Conservation (phyloP, 331 rosid genomes). For the Phaseolus coccineus region DNA sequence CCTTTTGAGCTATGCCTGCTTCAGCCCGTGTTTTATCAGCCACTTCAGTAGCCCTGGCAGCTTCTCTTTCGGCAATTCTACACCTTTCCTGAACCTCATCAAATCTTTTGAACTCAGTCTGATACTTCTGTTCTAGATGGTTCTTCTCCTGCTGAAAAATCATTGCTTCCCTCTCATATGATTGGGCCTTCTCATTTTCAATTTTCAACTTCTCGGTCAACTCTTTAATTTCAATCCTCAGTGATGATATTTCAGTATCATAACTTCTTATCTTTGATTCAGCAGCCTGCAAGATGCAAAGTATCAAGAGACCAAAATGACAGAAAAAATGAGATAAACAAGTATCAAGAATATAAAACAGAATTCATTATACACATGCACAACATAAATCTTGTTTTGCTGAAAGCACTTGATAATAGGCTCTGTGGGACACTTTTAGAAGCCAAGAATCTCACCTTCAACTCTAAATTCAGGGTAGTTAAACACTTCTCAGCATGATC, state of each 20-base stretch:
- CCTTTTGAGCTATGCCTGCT: conserved; percentile 73
- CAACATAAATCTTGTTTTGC: background rate
- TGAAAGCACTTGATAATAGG: conserved; percentile 19
- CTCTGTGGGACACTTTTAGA: background rate
- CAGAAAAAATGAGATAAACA: conserved; percentile 14
- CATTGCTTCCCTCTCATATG: conserved; percentile 76
- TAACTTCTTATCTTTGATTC: conserved; percentile 79
- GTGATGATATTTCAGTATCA: conserved; percentile 68
- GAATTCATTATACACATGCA: background rate
- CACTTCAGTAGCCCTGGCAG: conserved; percentile 77
- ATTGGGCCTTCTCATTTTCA: conserved; percentile 69
- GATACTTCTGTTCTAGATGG: conserved; percentile 76
- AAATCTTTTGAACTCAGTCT: conserved; percentile 75
- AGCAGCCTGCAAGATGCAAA: conserved; percentile 70
- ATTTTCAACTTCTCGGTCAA: conserved; percentile 67
- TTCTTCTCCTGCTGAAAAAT: conserved; percentile 79
- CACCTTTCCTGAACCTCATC: conserved; percentile 87
- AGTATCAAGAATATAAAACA: background rate
- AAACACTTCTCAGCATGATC: conserved; percentile 86
- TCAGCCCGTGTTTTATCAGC: conserved; percentile 87
- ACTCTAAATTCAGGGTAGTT: conserved; percentile 74
- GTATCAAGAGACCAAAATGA: background rate
- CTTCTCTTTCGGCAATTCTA: conserved; percentile 76
- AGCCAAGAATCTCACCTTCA: conserved; percentile 72
- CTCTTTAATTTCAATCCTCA: conserved; percentile 71